Evolutionary conservation across 2,329 filamentous ascomycete genomes (phyloP).

Genomic region (Curvularia eragrostidis): DNA sequence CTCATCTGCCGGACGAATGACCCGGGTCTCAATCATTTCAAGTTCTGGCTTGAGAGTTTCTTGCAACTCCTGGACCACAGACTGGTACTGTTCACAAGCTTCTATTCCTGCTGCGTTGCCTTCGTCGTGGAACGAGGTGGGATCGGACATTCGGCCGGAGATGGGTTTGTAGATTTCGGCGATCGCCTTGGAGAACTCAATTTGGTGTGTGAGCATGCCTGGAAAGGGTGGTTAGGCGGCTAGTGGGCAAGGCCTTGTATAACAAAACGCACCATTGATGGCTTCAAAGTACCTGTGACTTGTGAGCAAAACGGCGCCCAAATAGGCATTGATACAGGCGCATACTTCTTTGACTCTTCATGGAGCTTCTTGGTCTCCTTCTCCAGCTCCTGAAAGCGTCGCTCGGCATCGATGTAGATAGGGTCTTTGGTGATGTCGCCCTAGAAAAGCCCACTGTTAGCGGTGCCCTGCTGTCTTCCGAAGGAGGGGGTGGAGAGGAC

Average conservation of each 20-base stretch:
- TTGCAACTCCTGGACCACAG: constrained; percentile 86
- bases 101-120: constrained; percentile 92
- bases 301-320: constrained; percentile 27
- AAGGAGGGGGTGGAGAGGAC: constrained; percentile 26
- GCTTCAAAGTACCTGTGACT: constrained; percentile 78
- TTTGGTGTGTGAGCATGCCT: constrained; percentile 95
- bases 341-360: constrained; percentile 86
- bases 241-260: not conserved
- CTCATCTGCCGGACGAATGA: constrained; percentile 92
- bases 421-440: constrained; percentile 95
- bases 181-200: constrained; percentile 96
- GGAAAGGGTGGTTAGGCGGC: constrained; percentile 25
- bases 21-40: constrained; percentile 93
- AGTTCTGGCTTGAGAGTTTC: constrained; percentile 88
- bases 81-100: constrained; percentile 96
- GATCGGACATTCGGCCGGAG: constrained; percentile 92
- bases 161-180: constrained; percentile 98
- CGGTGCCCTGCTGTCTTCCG: not conserved
- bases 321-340: constrained; percentile 1
- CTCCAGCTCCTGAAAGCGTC: constrained; percentile 92
- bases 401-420: constrained; percentile 92
- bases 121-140: constrained; percentile 78
- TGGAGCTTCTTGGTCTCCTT: constrained; percentile 95
- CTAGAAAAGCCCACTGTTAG: constrained; percentile 37
- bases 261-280: constrained; percentile 73